Evolutionary conservation across 805 yeast genomes (phyloP), one percentile per base, ranked within the genome.

Genomic region (Lachancea waltii): DNA sequence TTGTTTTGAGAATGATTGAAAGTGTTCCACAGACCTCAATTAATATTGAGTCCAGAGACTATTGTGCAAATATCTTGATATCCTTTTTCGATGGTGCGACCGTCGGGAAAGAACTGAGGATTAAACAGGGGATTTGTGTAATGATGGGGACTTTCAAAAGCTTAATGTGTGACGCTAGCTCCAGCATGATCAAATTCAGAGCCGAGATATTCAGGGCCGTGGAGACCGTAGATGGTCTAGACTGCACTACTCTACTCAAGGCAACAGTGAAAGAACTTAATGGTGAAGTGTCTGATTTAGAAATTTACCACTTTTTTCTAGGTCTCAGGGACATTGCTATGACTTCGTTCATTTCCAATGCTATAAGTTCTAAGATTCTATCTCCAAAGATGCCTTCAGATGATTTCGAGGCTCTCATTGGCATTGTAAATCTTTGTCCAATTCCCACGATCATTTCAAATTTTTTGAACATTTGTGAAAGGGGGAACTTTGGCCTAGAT

Each of bases 361-460:
- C 51, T 49, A 40, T 54, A 17, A 51, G 56, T 7, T 50, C 60
- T 4, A 49, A 44, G 33, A 33, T 54, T n/a, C 33, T 53, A 15
- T 42, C 53, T 4, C 39, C 47, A 7, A 40, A 34, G 19, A 42
- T 54, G 33, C 22, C 48, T n/a, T 9, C 37, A 7, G 27, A 15
- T 5, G 51, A 46, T 7, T 41, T 48, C 24, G 22, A 31, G n/a
- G 31, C 46, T n/a, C 37, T 55, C 5, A 33, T 47, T 6, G 36
- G 34, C 10, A 45, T 51, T 20, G 48, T 53, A 14, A 33, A 42
- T 22, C 21, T 30, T 7, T 36, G 44, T 10, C 53, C 54, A 10
- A 38, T 36, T 3, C 21, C 41, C 8, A 38, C 38, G 11, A 48
- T 52, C 2, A 38, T 55, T 3, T 47, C 45, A 7, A 50, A 45